Evolutionary conservation across 805 yeast species (phyloP).

Genomic region (Starmerella vitae): DNA sequence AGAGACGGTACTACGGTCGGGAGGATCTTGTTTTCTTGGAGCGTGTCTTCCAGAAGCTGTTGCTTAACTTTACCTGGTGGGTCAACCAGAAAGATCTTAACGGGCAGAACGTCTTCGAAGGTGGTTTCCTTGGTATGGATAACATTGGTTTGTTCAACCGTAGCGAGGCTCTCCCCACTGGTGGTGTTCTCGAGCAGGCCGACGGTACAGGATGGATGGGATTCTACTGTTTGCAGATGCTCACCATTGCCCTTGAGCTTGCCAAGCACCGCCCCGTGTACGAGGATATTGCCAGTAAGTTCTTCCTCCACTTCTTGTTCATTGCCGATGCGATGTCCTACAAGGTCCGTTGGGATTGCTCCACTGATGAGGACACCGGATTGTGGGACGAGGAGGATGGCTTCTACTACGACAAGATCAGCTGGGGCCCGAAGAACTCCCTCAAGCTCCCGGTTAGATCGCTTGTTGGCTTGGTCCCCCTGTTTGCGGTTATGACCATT

Average conservation of each 20-base stretch:
- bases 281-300: conserved; percentile 87
- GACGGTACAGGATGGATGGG: conserved; percentile 99
- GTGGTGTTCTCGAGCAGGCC: conserved; percentile 81
- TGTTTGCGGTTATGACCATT: conserved; percentile 75
- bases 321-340: conserved; percentile 91
- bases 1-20: conserved; percentile 67
- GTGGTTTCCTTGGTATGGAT: conserved; percentile 86
- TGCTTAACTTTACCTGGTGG: conserved; percentile 94
- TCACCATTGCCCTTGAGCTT: conserved; percentile 80
- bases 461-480: conserved; percentile 79
- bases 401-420: conserved; percentile 81
- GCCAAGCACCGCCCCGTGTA: conserved; percentile 76
- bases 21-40: conserved; percentile 76
- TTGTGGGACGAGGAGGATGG: conserved; percentile 84
- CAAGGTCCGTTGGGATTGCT: conserved; percentile 36
- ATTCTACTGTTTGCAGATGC: conserved; percentile 76
- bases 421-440: conserved; percentile 55
- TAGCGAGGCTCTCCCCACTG: conserved; percentile 86
- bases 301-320: conserved; percentile 80
- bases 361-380: conserved; percentile 32
- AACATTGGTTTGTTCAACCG: conserved; percentile 87
- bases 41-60: conserved; percentile 79
- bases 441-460: conserved; percentile 75
- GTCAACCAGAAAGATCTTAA: conserved; percentile 77
- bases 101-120: conserved; percentile 84